phyloP scores from a whole-genome alignment of 345 rosid genomes.

The Brassica juncea region DNA sequence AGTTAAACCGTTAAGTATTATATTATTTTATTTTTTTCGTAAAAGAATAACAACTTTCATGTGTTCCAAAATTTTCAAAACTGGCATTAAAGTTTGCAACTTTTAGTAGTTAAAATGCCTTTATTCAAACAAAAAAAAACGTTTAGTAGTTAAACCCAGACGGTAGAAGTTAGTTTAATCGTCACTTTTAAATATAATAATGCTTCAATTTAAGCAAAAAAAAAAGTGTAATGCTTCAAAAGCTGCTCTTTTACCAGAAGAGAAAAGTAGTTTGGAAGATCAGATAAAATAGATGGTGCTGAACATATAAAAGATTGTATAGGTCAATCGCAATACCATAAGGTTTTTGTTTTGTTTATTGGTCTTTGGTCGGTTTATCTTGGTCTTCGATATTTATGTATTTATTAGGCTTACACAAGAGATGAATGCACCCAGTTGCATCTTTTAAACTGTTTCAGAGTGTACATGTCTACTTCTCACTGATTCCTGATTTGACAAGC shows the following conservation, averaged over 20 bases:
- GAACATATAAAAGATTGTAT: background rate
- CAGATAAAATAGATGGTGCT: background rate
- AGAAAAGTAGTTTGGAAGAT: too few relatives aligned
- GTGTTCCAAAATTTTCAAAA: background rate
- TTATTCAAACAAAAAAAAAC: too few relatives aligned
- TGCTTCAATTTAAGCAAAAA: too few relatives aligned
- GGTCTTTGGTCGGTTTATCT: background rate
- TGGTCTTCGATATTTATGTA: background rate
- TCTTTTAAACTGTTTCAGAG: background rate
- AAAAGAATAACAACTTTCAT: background rate
- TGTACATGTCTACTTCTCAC: background rate
- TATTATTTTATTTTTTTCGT: too few relatives aligned
- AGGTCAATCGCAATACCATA: background rate
- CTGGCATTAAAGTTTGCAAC: too few relatives aligned
- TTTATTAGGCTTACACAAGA: background rate
- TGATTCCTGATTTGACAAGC: too few relatives aligned
- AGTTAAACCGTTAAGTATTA: background rate
- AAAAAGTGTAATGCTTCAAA: too few relatives aligned
- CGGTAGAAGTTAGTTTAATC: too few relatives aligned
- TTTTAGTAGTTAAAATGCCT: too few relatives aligned
- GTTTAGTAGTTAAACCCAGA: too few relatives aligned
- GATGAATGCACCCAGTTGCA: background rate
- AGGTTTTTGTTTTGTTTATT: background rate
- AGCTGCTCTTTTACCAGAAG: too few relatives aligned
- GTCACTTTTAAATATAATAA: too few relatives aligned